phyloP scores from a whole-genome alignment of 78 protist genomes.

The Polysphondylium violaceum region DNA sequence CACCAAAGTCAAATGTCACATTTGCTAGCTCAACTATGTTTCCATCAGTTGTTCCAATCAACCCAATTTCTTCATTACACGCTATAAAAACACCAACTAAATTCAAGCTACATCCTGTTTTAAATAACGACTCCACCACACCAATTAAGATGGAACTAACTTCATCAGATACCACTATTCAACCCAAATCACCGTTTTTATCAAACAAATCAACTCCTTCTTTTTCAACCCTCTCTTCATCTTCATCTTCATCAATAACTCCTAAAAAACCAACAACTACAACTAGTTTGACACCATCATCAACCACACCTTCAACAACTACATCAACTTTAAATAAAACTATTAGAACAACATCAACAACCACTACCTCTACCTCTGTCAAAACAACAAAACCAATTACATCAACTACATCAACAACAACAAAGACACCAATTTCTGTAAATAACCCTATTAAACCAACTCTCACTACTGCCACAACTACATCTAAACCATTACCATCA shows the following conservation, averaged over 20 bases:
- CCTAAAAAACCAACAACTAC: neutral
- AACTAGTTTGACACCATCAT: neutral
- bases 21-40: too few relatives aligned
- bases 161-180: neutral
- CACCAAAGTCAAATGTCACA: too few relatives aligned
- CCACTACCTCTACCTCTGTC: neutral
- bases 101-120: neutral
- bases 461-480: neutral
- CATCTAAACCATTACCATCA: neutral
- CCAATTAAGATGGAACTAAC: slow-evolving; percentile 1
- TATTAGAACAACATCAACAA: neutral
- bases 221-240: neutral
- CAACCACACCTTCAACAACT: neutral
- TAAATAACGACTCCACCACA: neutral
- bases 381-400: neutral
- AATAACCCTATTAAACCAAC: neutral
- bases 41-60: too few relatives aligned
- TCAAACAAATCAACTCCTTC: slow-evolving; percentile 8
- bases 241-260: slow-evolving; percentile 16
- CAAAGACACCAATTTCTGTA: neutral
- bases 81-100: slow-evolving; percentile 28
- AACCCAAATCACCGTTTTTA: too few relatives aligned
- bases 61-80: too few relatives aligned
- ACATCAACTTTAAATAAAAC: neutral
- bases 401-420: neutral